Evolutionary conservation across 805 yeast genomes (phyloP).

Genomic region (Dipodascopsis uninucleata): DNA sequence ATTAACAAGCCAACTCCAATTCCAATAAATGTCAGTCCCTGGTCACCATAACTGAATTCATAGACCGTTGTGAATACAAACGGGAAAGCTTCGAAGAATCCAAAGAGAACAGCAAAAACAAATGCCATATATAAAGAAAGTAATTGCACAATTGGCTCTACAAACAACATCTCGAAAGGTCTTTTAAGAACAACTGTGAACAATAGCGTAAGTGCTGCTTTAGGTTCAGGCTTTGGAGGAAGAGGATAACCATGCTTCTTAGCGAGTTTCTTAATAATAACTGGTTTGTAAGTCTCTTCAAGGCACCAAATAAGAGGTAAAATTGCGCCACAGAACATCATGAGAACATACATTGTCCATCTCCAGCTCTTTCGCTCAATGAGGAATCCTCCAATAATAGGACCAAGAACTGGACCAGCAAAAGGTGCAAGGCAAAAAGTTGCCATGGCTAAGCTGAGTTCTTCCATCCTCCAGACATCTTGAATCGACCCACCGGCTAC

Average conservation of each 20-base stretch:
- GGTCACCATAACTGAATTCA: constrained; percentile 46
- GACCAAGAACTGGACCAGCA: constrained; percentile 52
- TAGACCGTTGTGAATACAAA: constrained; percentile 48
- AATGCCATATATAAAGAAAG: constrained; percentile 56
- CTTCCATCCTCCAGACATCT: constrained; percentile 66
- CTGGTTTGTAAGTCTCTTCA: constrained; percentile 73
- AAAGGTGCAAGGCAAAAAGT: constrained; percentile 58
- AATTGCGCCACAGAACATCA: constrained; percentile 59
- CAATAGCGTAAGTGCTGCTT: constrained; percentile 45
- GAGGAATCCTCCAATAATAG: constrained; percentile 50
- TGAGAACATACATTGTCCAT: constrained; percentile 68
- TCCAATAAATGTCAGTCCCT: constrained; percentile 57
- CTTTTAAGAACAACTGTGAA: constrained; percentile 52
- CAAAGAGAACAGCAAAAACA: constrained; percentile 51
- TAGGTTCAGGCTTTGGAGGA: constrained; percentile 25
- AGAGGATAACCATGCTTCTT: constrained; percentile 48
- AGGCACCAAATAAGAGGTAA: constrained; percentile 46
- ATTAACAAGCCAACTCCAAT: constrained; percentile 54
- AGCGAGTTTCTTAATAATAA: constrained; percentile 59
- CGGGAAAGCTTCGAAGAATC: constrained; percentile 57
- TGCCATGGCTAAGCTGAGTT: constrained; percentile 62
- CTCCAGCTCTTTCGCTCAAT: constrained; percentile 52
- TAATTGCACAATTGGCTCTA: constrained; percentile 65
- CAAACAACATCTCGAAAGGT: constrained; percentile 64
- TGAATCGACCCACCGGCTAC: constrained; percentile 81